Evolutionary conservation across 202 grass and related monocot genomes (phyloP).

Genomic region (Musa balbisiana): DNA sequence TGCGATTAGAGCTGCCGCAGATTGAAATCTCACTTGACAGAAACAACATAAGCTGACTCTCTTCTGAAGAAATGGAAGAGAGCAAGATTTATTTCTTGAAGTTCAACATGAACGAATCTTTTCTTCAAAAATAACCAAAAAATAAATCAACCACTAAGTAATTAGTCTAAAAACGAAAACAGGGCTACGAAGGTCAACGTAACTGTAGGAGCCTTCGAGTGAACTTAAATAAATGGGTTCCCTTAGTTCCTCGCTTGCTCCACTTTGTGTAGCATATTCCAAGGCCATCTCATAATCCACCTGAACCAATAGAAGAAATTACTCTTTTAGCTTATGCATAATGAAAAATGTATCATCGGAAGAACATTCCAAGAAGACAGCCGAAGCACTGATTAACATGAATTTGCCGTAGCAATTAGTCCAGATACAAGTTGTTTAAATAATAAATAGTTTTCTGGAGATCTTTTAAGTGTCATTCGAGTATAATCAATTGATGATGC

Average conservation of each 20-base stretch:
- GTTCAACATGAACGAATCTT: too few relatives aligned
- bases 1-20: too few relatives aligned
- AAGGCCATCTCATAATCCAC: constrained; percentile 95
- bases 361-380: background rate
- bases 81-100: too few relatives aligned
- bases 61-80: too few relatives aligned
- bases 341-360: background rate
- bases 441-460: background rate
- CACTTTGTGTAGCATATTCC: constrained; percentile 86
- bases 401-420: too few relatives aligned
- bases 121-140: too few relatives aligned
- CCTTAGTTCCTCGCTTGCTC: constrained; percentile 67
- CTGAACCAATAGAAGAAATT: constrained; percentile 14
- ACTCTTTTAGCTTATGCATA: background rate
- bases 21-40: too few relatives aligned
- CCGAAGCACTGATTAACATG: background rate
- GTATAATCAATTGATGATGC: too few relatives aligned
- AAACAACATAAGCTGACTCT: too few relatives aligned
- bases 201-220: constrained; percentile 61
- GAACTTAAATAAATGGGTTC: constrained; percentile 77
- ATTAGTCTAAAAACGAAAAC: constrained; percentile 69
- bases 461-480: background rate
- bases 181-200: constrained; percentile 55
- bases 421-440: too few relatives aligned
- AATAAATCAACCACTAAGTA: constrained; percentile 7